Base-by-base conservation (phyloP, 1,284 basidiomycete genomes). In the Thelephora terrestris region DNA sequence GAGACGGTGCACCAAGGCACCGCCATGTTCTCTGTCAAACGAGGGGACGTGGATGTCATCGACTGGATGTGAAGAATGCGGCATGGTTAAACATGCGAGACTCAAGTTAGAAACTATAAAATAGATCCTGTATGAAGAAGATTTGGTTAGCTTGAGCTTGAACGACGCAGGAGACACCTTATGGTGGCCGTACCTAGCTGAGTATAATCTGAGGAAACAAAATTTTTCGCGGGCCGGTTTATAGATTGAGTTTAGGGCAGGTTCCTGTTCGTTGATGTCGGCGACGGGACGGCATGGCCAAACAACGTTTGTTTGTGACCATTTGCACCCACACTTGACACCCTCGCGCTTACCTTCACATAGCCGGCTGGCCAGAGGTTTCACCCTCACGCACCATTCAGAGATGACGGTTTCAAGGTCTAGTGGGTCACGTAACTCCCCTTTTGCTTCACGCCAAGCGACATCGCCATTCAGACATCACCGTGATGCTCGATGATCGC, bases 51-150 rank as follows among this genome's bases (percentile, higher is more conserved):
- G 38, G 42, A 2, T 48, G 35, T 50, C 49, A 85, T 85, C 82
- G 74, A 81, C 70, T 80, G 81, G 78, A 84, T 76, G 75, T 76
- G 75, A 81, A 81, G 74, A 72, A 78, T 79, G 78, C 66, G 81
- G 81, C 81, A 85, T 81, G 79, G 75, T 74, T 84, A 83, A 81
- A 85, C 81, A 84, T 84, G 82, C 82, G 78, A 82, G 80, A 85
- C 80, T 82, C 74, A 79, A 81, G 82, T 85, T 81, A 85, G 83
- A 81, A 80, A 79, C 82, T 85, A 81, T 85, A 80, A 76, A 85
- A 85, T 75, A 85, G 83, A 85, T 85, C 82, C 82, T 42, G 17
- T n/a, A n/a, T n/a, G n/a, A n/a, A n/a, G 39, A 42, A 21, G 16
- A 40, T n/a, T 9, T 4, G 3, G 6, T 42, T 5, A 42, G 39